These are phyloP conservation scores for Pichia sp. DNA, from an alignment of 1,139 yeast species.

Conservation along the genomic window DNA sequence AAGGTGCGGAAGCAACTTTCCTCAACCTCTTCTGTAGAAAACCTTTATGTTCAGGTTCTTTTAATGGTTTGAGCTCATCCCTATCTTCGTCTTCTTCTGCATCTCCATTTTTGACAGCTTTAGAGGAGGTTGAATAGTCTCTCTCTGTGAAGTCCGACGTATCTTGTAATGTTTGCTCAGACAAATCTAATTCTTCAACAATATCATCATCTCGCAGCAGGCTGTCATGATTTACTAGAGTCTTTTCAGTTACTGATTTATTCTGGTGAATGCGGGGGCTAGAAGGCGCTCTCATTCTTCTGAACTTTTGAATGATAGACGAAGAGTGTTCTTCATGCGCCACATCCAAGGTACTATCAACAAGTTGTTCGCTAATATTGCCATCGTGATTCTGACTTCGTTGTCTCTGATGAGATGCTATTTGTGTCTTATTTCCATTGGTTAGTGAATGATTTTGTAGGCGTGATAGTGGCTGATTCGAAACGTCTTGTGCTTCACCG, in stretches of 20 bases:
- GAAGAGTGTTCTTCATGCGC: slow-evolving; percentile 15
- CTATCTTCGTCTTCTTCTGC: slow-evolving; percentile 12
- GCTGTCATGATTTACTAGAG: neutral
- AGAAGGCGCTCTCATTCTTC: slow-evolving; percentile 26
- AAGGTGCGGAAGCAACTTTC: slow-evolving; percentile 79
- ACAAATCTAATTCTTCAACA: slow-evolving; percentile 18
- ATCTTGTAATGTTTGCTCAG: slow-evolving; percentile 6
- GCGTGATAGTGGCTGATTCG: neutral
- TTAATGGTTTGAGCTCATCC: slow-evolving; percentile 14
- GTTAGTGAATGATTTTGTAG: neutral
- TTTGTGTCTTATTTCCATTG: neutral
- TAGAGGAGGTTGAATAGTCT: neutral
- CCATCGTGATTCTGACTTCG: too few species aligned
- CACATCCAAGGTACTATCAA: too few species aligned
- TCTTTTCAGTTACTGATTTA: slow-evolving; percentile 1
- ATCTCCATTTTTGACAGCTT: too few species aligned
- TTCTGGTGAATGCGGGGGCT: slow-evolving; percentile 17
- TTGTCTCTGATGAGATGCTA: too few species aligned
- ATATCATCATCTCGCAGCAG: slow-evolving; percentile 4
- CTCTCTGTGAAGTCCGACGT: neutral
- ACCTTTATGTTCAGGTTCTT: slow-evolving; percentile 11
- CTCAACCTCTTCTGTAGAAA: slow-evolving; percentile 49
- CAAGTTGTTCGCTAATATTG: too few species aligned
- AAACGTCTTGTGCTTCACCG: too few species aligned
- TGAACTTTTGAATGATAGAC: slow-evolving; percentile 24